Percentiles rank a stretch among this genome's conserved stretches.
phyloP scores from a whole-genome alignment of 108 stramenopile species.

The Cyclotella cryptica region DNA sequence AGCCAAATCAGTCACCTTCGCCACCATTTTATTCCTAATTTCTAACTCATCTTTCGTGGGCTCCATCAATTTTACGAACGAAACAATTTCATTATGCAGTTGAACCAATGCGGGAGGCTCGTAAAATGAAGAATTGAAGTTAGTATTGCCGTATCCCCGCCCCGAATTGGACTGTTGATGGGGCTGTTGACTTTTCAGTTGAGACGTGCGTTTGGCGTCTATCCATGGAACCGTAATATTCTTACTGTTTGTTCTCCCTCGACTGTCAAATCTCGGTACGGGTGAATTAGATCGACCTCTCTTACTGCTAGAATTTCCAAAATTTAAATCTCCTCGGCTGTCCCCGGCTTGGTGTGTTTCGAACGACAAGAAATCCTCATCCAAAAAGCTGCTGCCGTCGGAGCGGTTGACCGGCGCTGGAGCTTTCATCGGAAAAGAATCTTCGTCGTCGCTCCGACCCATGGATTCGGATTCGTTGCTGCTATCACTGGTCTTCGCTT shows the following conservation, averaged over 20 bases:
- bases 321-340: neutral
- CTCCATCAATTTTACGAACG: slow-evolving; percentile 88
- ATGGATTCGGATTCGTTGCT: slow-evolving; percentile 44
- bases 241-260: neutral
- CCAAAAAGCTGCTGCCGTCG: slow-evolving; percentile 12
- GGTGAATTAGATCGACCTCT: slow-evolving; percentile 1
- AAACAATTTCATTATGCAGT: slow-evolving; percentile 97
- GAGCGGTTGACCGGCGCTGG: neutral
- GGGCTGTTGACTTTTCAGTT: too few species aligned
- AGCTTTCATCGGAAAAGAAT: slow-evolving; percentile 10
- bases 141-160: neutral
- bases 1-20: slow-evolving; percentile 57
- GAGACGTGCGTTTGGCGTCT: too few species aligned
- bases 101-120: slow-evolving; percentile 64
- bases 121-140: slow-evolving; percentile 11
- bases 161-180: neutral
- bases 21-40: slow-evolving; percentile 61
- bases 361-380: slow-evolving; percentile 11
- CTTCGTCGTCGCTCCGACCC: slow-evolving; percentile 27
- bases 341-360: neutral
- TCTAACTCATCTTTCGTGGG: slow-evolving; percentile 76
- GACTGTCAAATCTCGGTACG: neutral
- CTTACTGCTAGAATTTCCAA: neutral
- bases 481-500: neutral
- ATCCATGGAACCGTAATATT: too few species aligned